Evolutionary conservation across 2,329 filamentous ascomycete species (phyloP), one percentile per base, ranked within the genome.

Genomic region (Neofusicoccum cordaticola): DNA sequence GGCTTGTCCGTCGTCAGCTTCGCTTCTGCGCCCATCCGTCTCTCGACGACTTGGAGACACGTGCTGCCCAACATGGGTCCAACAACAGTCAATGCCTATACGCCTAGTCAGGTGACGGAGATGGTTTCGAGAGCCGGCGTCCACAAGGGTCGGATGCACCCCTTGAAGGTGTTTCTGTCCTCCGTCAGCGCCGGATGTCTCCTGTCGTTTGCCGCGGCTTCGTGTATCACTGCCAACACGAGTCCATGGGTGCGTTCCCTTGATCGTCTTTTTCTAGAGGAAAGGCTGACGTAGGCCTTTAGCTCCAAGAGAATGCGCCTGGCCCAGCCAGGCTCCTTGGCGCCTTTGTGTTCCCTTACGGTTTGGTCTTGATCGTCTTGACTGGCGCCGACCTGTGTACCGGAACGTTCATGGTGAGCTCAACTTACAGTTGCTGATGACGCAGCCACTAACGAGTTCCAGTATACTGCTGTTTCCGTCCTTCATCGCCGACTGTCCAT

Each of bases 161-260:
- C 81, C 3, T 80, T 84, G 69, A 85, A 85, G 67, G 75, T 85
- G 45, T 84, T 85, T 67, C 68, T 83, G 51, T 83, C 81, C 66
- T 74, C 80, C 3, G 78, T 85, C 45, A 81, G 83, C 51, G 83
- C 83, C 4, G 84, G 84, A 0, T 80, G 79, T 63, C 72, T 86
- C 5, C 73, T 86, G 1, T 77, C 81, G 2, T 85, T 86, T 67
- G 83, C 62, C 6, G 52, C 51, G 1, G 62, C 62, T 11, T 64
- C 62, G 19, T 64, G 51, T 19, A 22, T 64, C 5, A 58, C 53
- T 5, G 62, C 62, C 9, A 64, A 64, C 31, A 64, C 62, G 9
- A 58, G 51, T 15, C 27, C 61, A 5, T 63, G 61, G 61, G 61
- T 63, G 39, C 1, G 37, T 47, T 22, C 7, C 17, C 7, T 7